Evolutionary conservation across 2,329 filamentous ascomycete genomes (phyloP).

Genomic region (Trichoderma pleuroti): DNA sequence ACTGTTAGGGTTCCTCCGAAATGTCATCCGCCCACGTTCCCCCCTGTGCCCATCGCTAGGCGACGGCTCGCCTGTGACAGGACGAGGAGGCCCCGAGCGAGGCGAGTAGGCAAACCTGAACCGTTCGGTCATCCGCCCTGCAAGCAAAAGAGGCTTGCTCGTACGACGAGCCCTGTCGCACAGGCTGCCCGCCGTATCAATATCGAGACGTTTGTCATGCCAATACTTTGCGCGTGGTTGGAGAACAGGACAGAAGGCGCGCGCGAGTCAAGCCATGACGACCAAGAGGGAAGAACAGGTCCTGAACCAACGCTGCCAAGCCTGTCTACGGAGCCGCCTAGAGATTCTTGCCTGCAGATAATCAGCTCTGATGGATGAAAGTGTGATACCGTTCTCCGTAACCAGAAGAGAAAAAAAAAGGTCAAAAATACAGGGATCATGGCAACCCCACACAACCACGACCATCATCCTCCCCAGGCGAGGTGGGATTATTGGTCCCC

Average conservation of each 20-base stretch:
- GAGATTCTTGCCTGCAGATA: not conserved
- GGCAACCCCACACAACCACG: not conserved
- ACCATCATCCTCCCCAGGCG: not conserved
- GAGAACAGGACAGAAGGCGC: not conserved
- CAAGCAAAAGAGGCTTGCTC: not conserved
- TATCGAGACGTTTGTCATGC: not conserved
- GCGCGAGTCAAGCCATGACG: not conserved
- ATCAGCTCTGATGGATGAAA: not conserved
- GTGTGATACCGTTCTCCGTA: not conserved
- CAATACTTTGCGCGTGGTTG: not conserved
- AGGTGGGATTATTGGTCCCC: not conserved
- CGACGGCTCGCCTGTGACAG: not conserved
- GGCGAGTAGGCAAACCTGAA: not conserved
- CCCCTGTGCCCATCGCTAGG: not conserved
- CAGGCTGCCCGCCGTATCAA: not conserved
- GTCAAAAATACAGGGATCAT: not conserved
- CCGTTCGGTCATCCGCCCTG: not conserved
- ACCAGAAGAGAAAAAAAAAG: not conserved
- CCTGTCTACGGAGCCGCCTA: not conserved
- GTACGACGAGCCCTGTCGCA: not conserved
- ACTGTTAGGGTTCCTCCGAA: not conserved
- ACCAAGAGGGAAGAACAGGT: not conserved
- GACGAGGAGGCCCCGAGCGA: not conserved
- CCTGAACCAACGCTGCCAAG: not conserved
- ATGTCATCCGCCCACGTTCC: slow-evolving; percentile 2